phyloP scores from a whole-genome alignment of 768 basidiomycete species.

The Leucocoprinus leucothites region DNA sequence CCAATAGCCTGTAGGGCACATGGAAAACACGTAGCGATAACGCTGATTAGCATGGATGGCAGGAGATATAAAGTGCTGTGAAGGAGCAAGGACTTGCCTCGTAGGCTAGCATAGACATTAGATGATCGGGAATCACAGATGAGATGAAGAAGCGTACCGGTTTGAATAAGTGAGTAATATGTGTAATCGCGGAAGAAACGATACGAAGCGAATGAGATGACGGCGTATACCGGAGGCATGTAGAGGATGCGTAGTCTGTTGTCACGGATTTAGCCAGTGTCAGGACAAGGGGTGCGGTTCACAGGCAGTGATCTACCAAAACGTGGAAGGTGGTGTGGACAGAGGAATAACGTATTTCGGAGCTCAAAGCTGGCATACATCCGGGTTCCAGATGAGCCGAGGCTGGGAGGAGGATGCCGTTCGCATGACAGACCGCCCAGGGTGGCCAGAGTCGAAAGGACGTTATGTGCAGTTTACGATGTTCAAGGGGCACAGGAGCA shows the following conservation, averaged over 20 bases:
- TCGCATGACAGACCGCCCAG: too few relatives aligned
- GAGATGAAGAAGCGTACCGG: slow-evolving; percentile 25
- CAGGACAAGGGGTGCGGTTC: background rate
- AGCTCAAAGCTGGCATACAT: too few relatives aligned
- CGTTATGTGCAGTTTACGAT: too few relatives aligned
- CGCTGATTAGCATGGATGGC: background rate
- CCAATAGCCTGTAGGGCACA: slow-evolving; percentile 60
- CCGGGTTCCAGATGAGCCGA: too few relatives aligned
- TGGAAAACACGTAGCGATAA: background rate
- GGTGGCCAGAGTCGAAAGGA: background rate
- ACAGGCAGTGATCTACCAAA: background rate
- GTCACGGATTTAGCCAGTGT: slow-evolving; percentile 4
- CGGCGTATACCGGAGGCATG: slow-evolving; percentile 79
- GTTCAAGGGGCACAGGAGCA: background rate
- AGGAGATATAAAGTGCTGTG: background rate
- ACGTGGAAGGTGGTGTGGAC: background rate
- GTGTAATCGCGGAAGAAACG: slow-evolving; percentile 78
- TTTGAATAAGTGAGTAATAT: slow-evolving; percentile 44
- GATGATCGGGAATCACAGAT: background rate
- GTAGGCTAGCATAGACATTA: slow-evolving; percentile 44
- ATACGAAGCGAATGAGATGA: slow-evolving; percentile 85
- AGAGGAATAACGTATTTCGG: background rate
- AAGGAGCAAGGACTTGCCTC: slow-evolving; percentile 43
- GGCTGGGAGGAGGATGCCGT: too few relatives aligned
- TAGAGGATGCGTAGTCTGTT: slow-evolving; percentile 73